Conservation (phyloP, 2,329 filamentous ascomycete genomes). For the Ophiostoma australiae region DNA sequence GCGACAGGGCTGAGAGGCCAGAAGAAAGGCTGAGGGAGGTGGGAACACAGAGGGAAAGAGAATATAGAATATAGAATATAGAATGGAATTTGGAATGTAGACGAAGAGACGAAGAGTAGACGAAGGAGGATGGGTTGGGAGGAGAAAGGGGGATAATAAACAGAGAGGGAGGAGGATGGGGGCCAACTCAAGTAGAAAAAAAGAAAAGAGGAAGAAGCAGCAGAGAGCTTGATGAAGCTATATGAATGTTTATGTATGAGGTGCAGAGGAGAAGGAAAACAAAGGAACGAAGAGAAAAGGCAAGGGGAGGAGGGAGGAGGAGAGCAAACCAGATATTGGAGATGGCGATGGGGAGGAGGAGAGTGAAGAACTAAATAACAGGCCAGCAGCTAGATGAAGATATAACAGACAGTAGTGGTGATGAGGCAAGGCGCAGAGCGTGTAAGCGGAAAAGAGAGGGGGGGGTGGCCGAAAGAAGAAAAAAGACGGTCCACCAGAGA, state of each 20-base stretch:
- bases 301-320: background rate
- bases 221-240: background rate
- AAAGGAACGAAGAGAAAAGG: background rate
- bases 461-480: background rate
- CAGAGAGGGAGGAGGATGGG: slow-evolving; percentile 1
- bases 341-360: too few species aligned
- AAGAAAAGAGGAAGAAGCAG: background rate
- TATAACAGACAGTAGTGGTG: too few species aligned
- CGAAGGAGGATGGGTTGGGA: slow-evolving; percentile 8
- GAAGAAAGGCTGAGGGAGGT: background rate
- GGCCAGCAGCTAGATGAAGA: too few species aligned
- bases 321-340: too few species aligned
- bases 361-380: too few species aligned
- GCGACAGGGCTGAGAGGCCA: background rate
- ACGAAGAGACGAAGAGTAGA: background rate
- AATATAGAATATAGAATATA: too few species aligned
- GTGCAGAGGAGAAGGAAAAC: background rate
- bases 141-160: slow-evolving; percentile 7
- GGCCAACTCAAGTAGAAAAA: slow-evolving; percentile 14
- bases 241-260: background rate
- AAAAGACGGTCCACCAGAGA: background rate
- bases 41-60: background rate
- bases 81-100: too few species aligned
- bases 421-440: too few species aligned
- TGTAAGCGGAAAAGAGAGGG: background rate